These are phyloP conservation scores for Ormosia emarginata DNA, from an alignment of 306 rosid species.

Conservation along the genomic window DNA sequence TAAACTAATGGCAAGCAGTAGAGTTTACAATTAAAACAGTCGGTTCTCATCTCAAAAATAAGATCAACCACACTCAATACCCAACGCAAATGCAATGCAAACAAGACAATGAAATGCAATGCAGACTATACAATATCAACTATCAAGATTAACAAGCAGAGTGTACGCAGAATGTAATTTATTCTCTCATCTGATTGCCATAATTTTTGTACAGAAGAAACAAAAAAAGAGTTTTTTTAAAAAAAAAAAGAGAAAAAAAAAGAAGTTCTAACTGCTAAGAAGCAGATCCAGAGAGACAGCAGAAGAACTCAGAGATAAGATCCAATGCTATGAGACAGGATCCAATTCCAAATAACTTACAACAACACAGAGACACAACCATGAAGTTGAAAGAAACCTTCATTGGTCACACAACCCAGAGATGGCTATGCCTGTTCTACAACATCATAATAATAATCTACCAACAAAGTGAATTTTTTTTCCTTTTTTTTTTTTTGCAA, in stretches of 20 bases:
- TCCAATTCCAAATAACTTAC: slow-evolving; percentile 53
- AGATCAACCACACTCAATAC: background rate
- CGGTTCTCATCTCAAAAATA: background rate
- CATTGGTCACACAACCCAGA: slow-evolving; percentile 27
- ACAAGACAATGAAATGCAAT: background rate
- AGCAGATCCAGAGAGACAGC: slow-evolving; percentile 27
- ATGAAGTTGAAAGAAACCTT: slow-evolving; percentile 23
- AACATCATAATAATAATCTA: slow-evolving; percentile 26
- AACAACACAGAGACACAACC: slow-evolving; percentile 43
- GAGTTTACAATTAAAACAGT: background rate
- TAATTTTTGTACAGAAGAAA: slow-evolving; percentile 38
- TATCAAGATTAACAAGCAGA: background rate
- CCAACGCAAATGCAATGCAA: background rate
- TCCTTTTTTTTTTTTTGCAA: background rate
- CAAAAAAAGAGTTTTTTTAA: too few species aligned
- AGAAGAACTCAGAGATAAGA: slow-evolving; percentile 31
- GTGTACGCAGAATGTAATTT: background rate
- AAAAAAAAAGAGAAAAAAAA: background rate
- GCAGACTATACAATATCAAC: background rate
- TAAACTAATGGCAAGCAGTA: background rate
- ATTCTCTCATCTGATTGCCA: slow-evolving; percentile 28
- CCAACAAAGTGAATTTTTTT: slow-evolving; percentile 16
- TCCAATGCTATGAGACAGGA: slow-evolving; percentile 35
- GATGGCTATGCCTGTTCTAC: slow-evolving; percentile 44
- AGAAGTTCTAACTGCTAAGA: slow-evolving; percentile 11